Evolutionary conservation across 257 asterid genomes (phyloP).

Genomic region (Solanum chmielewskii): DNA sequence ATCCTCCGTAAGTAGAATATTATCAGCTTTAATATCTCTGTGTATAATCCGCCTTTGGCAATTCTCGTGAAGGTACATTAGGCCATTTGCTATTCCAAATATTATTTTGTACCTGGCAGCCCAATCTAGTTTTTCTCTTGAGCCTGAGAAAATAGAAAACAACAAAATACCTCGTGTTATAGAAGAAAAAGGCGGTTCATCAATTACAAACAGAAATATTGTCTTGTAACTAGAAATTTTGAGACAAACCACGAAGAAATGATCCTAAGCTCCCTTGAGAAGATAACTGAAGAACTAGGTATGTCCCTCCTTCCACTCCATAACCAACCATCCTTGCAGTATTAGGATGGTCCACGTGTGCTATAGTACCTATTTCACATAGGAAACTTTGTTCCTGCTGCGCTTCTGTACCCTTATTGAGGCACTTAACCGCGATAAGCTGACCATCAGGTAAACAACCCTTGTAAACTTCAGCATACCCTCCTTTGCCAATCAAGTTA

Average conservation of each 20-base stretch:
- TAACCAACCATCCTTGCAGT: constrained; percentile 67
- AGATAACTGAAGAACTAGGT: constrained; percentile 48
- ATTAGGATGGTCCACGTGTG: constrained; percentile 62
- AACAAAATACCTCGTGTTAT: neutral
- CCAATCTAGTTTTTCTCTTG: constrained; percentile 37
- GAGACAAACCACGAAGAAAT: constrained; percentile 40
- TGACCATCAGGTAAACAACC: constrained; percentile 49
- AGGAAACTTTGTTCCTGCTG: constrained; percentile 34
- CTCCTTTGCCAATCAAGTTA: constrained; percentile 61
- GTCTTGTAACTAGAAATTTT: neutral
- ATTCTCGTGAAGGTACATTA: constrained; percentile 49
- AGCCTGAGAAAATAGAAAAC: constrained; percentile 17
- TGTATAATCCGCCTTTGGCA: constrained; percentile 56
- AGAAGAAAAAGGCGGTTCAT: neutral
- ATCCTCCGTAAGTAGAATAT: constrained; percentile 52
- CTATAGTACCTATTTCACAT: constrained; percentile 60
- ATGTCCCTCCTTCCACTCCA: constrained; percentile 66
- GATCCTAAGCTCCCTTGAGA: constrained; percentile 56
- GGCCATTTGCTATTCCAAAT: constrained; percentile 59
- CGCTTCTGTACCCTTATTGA: constrained; percentile 35
- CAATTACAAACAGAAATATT: neutral
- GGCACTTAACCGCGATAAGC: constrained; percentile 47
- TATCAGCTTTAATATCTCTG: constrained; percentile 59
- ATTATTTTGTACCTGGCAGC: constrained; percentile 43
- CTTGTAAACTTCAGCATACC: constrained; percentile 59